phyloP scores from a whole-genome alignment of 2,329 filamentous ascomycete species.

The Pseudopithomyces chartarum region DNA sequence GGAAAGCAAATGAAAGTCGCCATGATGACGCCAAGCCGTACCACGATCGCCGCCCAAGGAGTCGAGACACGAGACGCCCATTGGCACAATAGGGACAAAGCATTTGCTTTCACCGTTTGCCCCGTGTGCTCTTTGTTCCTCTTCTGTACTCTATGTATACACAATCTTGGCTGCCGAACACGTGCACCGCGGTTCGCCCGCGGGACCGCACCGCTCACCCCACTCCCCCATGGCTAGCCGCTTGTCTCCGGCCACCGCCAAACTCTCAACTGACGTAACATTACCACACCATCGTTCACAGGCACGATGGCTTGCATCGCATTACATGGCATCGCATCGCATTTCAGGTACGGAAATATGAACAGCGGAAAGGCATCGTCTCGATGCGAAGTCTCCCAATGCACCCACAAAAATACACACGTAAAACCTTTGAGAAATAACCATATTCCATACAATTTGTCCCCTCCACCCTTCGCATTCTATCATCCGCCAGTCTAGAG shows the following conservation, averaged over 20 bases:
- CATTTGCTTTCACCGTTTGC: too few relatives aligned
- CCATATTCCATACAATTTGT: constrained; percentile 9
- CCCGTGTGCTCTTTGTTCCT: too few relatives aligned
- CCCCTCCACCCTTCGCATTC: not conserved
- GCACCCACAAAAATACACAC: not conserved
- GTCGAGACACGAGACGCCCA: not conserved
- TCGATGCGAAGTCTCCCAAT: constrained; percentile 1
- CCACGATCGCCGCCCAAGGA: not conserved
- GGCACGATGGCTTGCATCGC: too few relatives aligned
- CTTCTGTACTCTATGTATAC: too few relatives aligned
- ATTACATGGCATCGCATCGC: constrained; percentile 1
- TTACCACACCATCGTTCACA: not conserved
- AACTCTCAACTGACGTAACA: not conserved
- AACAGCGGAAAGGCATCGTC: constrained; percentile 7
- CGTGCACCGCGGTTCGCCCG: not conserved
- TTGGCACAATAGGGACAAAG: too few relatives aligned
- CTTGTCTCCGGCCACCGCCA: not conserved
- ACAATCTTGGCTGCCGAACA: too few relatives aligned
- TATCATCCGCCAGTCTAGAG: not conserved
- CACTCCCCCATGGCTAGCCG: not conserved
- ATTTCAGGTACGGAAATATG: constrained; percentile 5
- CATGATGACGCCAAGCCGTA: constrained; percentile 6
- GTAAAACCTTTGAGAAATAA: not conserved
- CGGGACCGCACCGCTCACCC: not conserved
- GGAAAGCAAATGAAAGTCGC: constrained; percentile 2